Evolutionary conservation across 1,284 basidiomycete species (phyloP), one percentile per base, ranked within the genome.

Genomic region (Grifola frondosa): DNA sequence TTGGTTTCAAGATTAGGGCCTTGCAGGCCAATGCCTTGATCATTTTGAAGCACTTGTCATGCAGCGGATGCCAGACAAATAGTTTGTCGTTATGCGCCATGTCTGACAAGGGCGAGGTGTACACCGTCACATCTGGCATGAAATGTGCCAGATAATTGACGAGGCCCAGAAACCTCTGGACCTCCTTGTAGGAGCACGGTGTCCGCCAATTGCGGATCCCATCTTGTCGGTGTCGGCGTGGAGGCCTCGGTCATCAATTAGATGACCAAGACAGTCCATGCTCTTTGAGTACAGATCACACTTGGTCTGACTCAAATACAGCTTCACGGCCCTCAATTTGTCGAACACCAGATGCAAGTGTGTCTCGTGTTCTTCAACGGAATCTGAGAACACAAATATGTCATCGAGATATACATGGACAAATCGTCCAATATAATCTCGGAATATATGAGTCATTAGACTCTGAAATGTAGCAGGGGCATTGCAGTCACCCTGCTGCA

Each of bases 101-200:
- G 19, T 28, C 36, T 1, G 37, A 33, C 8, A 61, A 26, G 8
- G 56, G 54, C 3, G 35, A 44, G 2, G 61, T 66, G 38, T 65
- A 68, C 6, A 56, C 45, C 0, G 63, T 54, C 0, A 75, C 49
- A 23, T 69, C 59, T 0, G 67, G 70, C 36, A 74, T 48, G 34
- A 46, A 46, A 16, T 63, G 57, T 0, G 62, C 54, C 1, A 74
- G 40, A 46, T 73, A 75, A 17, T 71, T 58, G 0, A 73, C 59
- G 0, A 70, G 48, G 2, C 69, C 72, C 0, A 74, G 42, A 31
- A 74, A 74, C 10, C 56, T 44, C 30, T 67, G 66, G 0, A 75
- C 54, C 12, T 70, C 64, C n/a, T 68, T 57, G 24, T 60, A 64
- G 4, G 50, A 55, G 0, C 52, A 31, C 0, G 67, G 70, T 0